phyloP scores from a whole-genome alignment of 352 stramenopile species.

The Phytopythium helicoides region DNA sequence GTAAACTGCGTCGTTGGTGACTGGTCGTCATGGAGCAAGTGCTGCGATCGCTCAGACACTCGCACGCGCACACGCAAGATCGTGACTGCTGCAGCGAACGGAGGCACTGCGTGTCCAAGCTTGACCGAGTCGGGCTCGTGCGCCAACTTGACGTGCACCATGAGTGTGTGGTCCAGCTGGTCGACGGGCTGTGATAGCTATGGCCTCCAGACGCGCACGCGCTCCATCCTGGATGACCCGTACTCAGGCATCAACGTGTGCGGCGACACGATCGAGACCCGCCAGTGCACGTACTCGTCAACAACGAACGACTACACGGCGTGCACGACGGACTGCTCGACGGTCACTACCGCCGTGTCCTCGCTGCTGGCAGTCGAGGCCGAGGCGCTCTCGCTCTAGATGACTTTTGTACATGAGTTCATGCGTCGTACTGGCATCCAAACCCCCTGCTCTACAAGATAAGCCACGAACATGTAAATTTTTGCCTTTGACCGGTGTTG shows the following conservation, averaged over 20 bases:
- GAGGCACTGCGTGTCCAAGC: constrained; percentile 30
- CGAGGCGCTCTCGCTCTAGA: constrained; percentile 18
- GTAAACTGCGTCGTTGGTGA: constrained; percentile 44
- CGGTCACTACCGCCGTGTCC: constrained; percentile 1
- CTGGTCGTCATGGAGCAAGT: constrained; percentile 50
- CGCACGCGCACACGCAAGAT: constrained; percentile 39
- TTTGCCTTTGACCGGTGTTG: too few species aligned
- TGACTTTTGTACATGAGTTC: background rate
- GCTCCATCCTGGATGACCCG: constrained; percentile 29
- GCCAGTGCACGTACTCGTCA: constrained; percentile 38
- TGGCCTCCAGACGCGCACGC: constrained; percentile 35
- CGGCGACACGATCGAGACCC: constrained; percentile 15
- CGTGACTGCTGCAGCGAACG: constrained; percentile 29
- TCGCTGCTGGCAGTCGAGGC: constrained; percentile 19
- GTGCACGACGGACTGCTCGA: background rate
- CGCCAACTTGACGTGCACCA: constrained; percentile 37
- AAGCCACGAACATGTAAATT: too few species aligned
- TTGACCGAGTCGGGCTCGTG: constrained; percentile 38
- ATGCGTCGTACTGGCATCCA: too few species aligned
- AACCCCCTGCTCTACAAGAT: too few species aligned
- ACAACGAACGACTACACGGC: constrained; percentile 24
- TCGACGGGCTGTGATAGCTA: constrained; percentile 44
- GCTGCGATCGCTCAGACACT: constrained; percentile 26
- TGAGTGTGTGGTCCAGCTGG: constrained; percentile 48
- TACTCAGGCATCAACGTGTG: constrained; percentile 33